Conservation (phyloP, 768 basidiomycete species). For the Dendrothele bispora region DNA sequence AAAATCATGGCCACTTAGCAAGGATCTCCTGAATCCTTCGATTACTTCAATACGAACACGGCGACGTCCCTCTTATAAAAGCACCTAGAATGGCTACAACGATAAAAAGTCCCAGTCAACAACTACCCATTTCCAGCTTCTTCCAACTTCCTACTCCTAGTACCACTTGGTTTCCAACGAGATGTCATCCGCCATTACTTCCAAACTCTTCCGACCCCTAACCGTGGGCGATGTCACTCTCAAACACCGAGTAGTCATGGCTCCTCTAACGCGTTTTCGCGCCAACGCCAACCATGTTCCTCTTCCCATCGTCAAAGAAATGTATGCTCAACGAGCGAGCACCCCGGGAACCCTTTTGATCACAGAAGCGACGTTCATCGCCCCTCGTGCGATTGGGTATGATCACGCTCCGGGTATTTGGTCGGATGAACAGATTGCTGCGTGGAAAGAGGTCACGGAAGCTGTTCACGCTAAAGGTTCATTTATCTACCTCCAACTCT, state of each 20-base stretch:
- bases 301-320: slow-evolving; percentile 19
- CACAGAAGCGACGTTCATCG: slow-evolving; percentile 37
- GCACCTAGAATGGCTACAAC: too few relatives aligned
- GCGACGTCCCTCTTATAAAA: too few relatives aligned
- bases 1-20: too few relatives aligned
- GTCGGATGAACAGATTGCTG: slow-evolving; percentile 32
- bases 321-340: slow-evolving; percentile 28
- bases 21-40: too few relatives aligned
- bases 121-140: too few relatives aligned
- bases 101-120: too few relatives aligned
- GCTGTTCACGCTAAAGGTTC: slow-evolving; percentile 41
- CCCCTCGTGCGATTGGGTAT: slow-evolving; percentile 25
- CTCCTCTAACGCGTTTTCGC: slow-evolving; percentile 32
- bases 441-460: slow-evolving; percentile 27
- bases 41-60: too few relatives aligned
- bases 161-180: too few relatives aligned
- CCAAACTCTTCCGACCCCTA: slow-evolving; percentile 26
- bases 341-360: slow-evolving; percentile 34
- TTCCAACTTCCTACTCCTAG: too few relatives aligned
- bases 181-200: not conserved
- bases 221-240: slow-evolving; percentile 25
- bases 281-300: slow-evolving; percentile 19
- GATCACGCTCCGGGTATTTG: slow-evolving; percentile 36
- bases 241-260: slow-evolving; percentile 31
- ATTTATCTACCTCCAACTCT: slow-evolving; percentile 48